Evolutionary conservation across 306 rosid species (phyloP).

Genomic region (Ormosia emarginata): DNA sequence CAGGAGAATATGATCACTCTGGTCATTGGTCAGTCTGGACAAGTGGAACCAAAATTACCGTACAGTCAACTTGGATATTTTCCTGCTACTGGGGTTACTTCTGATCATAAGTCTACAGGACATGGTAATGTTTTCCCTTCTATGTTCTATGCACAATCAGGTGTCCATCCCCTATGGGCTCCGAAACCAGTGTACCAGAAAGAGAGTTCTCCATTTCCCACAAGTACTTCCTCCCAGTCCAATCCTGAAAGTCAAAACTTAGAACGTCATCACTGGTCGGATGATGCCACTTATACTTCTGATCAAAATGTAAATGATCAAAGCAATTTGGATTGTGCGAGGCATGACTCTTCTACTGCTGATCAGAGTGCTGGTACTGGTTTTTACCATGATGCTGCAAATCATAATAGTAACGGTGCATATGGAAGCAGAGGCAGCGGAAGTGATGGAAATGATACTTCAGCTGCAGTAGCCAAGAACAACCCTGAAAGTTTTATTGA

Average conservation of each 20-base stretch:
- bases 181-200: constrained; percentile 32
- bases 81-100: constrained; percentile 30
- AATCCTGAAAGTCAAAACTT: constrained; percentile 37
- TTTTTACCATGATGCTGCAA: constrained; percentile 33
- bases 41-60: constrained; percentile 30
- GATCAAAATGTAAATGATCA: constrained; percentile 27
- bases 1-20: constrained; percentile 22
- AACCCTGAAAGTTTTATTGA: constrained; percentile 32
- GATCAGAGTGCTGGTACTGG: constrained; percentile 35
- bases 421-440: constrained; percentile 41
- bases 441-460: constrained; percentile 43
- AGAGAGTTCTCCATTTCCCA: constrained; percentile 45
- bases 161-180: constrained; percentile 24
- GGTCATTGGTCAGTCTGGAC: constrained; percentile 30
- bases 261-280: constrained; percentile 32
- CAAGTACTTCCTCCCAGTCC: constrained; percentile 26
- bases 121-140: constrained; percentile 37
- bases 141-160: constrained; percentile 30
- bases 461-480: constrained; percentile 25
- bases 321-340: constrained; percentile 22
- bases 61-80: constrained; percentile 29
- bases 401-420: constrained; percentile 18
- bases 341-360: constrained; percentile 37
- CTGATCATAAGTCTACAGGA: constrained; percentile 27
- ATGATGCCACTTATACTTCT: constrained; percentile 25